Base-by-base conservation (phyloP, 495 filamentous ascomycete species). In the Talaromyces nanjingensis region DNA sequence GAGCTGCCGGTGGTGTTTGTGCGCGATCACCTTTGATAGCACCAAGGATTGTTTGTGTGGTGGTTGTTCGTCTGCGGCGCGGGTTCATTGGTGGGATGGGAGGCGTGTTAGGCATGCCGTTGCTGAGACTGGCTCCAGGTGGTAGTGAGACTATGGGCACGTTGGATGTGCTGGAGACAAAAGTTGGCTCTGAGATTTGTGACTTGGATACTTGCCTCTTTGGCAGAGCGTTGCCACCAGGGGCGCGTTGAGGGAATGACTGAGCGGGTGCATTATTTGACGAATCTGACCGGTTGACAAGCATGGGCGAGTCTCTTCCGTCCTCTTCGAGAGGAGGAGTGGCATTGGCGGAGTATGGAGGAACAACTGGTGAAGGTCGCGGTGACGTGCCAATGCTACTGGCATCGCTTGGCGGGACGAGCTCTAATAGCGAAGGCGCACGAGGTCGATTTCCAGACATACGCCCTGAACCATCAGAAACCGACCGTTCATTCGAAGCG, bases 121-220 rank as follows among this genome's bases (percentile, higher is more conserved):
- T 78, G 62, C 67, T 72, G 52, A 80, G 54, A 73, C 76, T 66
- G 55, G 82, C 68, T 61, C 80, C 76, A 65, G 79, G 67, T 3
- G 87, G 87, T 3, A 91, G 77, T 45, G 83, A 81, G 12, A 89
- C 80, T 0, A 85, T 86, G 3, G 87, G 84, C 16, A 94, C 83
- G 52, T 86, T 87, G 9, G 87, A 91, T 8, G 91, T 94, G 22
- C 82, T 84, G 37, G 85, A 89, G n/a, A 93, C 73, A 63, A 96
- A 89, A 0, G 83, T 89, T 0, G 92, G 92, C 66, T 94, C 92
- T 3, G 91, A 93, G 45, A 97, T 96, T 29, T 89, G 84, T 37
- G 81, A 77, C 69, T 93, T 92, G 68, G 85, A 87, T 56, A 94
- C 77, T 0, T 83, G 77, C 42, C 84, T 84, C 77, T 91, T 94